A percentile compares a stretch with the other conserved stretches of the same genome.
Evolutionary conservation across 1,284 basidiomycete species (phyloP).

Genomic region (Paramarasmius palmivorus): DNA sequence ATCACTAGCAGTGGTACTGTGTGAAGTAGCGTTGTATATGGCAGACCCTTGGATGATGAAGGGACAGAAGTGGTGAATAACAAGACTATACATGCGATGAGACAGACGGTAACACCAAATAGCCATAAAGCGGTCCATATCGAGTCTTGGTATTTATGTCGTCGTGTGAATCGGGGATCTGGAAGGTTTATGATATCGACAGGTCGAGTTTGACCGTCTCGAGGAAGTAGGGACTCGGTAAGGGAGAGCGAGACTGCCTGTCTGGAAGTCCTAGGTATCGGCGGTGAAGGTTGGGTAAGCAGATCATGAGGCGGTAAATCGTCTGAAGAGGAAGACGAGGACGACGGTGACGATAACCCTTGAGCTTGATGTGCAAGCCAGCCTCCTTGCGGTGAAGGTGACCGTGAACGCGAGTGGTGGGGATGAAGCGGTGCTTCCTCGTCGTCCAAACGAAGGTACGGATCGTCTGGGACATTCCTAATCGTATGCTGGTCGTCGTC

Average conservation of each 20-base stretch:
- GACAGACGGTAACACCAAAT: conserved; percentile 54
- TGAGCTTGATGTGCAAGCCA: conserved; percentile 74
- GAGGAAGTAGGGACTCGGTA: conserved; percentile 72
- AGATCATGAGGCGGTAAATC: not conserved
- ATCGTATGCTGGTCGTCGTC: conserved; percentile 68
- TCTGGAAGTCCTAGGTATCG: conserved; percentile 34
- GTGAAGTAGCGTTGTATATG: conserved; percentile 78
- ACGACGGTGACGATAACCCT: conserved; percentile 40
- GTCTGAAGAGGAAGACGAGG: conserved; percentile 14
- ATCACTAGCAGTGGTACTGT: conserved; percentile 84
- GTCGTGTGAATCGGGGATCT: conserved; percentile 64
- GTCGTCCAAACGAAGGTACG: conserved; percentile 59
- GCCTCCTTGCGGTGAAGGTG: conserved; percentile 32
- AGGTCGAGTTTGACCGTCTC: conserved; percentile 64
- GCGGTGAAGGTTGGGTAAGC: conserved; percentile 13
- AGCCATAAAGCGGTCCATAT: conserved; percentile 72
- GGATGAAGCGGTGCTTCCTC: conserved; percentile 1
- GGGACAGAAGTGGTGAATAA: conserved; percentile 52
- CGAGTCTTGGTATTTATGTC: conserved; percentile 68
- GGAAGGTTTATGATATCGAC: conserved; percentile 72
- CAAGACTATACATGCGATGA: conserved; percentile 62
- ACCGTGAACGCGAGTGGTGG: conserved; percentile 16
- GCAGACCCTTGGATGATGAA: conserved; percentile 41
- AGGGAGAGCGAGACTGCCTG: conserved; percentile 57
- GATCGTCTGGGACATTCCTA: conserved; percentile 66